These are phyloP conservation scores for Quercus berberidifolia DNA, from an alignment of 306 rosid genomes.

Conservation along the genomic window DNA sequence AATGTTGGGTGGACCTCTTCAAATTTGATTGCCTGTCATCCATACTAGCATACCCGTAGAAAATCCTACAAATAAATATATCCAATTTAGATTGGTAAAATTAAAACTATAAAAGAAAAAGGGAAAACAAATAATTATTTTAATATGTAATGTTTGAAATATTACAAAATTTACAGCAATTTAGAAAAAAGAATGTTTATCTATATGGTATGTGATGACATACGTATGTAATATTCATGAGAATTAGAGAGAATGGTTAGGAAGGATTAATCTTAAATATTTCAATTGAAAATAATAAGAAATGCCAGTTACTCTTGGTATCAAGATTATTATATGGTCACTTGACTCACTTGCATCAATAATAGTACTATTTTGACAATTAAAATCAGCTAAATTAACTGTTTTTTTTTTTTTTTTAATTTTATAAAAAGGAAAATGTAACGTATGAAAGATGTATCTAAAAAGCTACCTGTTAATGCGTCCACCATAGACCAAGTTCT, in stretches of 20 bases:
- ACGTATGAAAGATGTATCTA: background rate
- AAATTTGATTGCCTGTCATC: slow-evolving; percentile 25
- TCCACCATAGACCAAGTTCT: slow-evolving; percentile 27
- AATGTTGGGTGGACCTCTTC: background rate
- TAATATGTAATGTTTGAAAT: background rate
- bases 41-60: slow-evolving; percentile 32
- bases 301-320: background rate
- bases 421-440: background rate
- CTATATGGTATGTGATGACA: too few species aligned
- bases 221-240: too few species aligned
- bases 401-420: too few species aligned
- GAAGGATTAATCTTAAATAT: too few species aligned
- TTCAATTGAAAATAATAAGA: background rate
- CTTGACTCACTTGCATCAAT: too few species aligned
- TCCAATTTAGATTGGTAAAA: background rate
- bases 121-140: background rate
- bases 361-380: too few species aligned
- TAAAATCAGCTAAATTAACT: too few species aligned
- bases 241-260: too few species aligned
- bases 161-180: background rate
- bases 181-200: too few species aligned
- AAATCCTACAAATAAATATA: slow-evolving; percentile 40
- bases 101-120: slow-evolving; percentile 3
- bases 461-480: slow-evolving; percentile 36
- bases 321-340: background rate